Conservation (phyloP, 768 basidiomycete species). For the Amanita rubescens region DNA sequence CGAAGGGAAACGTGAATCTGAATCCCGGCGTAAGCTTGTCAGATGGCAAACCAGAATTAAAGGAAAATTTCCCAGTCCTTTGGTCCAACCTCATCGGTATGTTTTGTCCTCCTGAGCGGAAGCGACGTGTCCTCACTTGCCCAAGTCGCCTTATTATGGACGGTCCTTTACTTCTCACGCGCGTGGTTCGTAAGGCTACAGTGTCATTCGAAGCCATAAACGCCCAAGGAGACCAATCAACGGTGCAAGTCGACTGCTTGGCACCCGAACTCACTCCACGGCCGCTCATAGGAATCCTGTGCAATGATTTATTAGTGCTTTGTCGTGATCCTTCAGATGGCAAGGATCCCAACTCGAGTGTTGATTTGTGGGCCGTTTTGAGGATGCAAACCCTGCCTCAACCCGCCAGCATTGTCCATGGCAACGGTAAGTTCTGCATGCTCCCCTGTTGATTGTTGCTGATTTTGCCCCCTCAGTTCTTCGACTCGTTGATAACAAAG, state of each 20-base stretch:
- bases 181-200: constrained; percentile 83
- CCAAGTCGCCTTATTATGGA: constrained; percentile 87
- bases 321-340: constrained; percentile 83
- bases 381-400: constrained; percentile 92
- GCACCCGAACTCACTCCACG: constrained; percentile 80
- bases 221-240: constrained; percentile 67
- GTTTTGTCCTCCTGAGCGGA: not conserved
- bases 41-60: constrained; percentile 87
- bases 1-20: constrained; percentile 93
- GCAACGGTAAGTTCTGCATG: constrained; percentile 49
- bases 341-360: constrained; percentile 60
- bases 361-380: constrained; percentile 95
- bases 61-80: constrained; percentile 90
- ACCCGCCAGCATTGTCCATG: constrained; percentile 85
- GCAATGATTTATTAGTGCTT: constrained; percentile 90
- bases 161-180: constrained; percentile 74
- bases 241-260: constrained; percentile 86
- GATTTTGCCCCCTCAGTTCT: constrained; percentile 42
- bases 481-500: constrained; percentile 87
- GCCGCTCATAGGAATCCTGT: constrained; percentile 73
- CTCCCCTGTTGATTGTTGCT: constrained; percentile 2
- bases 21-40: constrained; percentile 85
- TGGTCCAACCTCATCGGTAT: constrained; percentile 95
- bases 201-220: constrained; percentile 77
- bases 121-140: constrained; percentile 6